Base-by-base conservation (phyloP, 2,329 filamentous ascomycete species). In the Pyrenochaeta sp. region DNA sequence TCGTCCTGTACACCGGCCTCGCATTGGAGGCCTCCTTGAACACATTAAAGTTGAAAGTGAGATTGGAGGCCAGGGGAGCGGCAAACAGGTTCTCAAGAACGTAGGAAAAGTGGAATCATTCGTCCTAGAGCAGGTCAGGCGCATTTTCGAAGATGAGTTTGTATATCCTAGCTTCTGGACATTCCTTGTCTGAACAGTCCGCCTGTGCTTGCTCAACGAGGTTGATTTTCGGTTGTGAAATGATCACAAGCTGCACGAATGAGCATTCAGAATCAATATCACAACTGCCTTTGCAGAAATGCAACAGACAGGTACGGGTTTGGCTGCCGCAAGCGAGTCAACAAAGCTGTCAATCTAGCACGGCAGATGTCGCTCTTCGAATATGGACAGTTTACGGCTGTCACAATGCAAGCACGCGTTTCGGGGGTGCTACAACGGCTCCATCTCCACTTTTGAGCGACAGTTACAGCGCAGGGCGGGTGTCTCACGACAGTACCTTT, bases 161-260 rank as follows among this genome's bases (percentile, higher is more conserved):
- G 92, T 97, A 51, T 97, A 96, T 74, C 94, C 94, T 30, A 96
- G 92, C 72, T 97, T 95, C 73, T 97, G 93, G 92, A 97, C 93
- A 1, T 96, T 97, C 71, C 76, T 99, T 61, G 87, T 97, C 30
- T 96, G 56, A 69, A 43, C 30, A 28, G 7, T 24, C 37, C 18
- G 38, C 29, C 15, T 46, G 6, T 19, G 23, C 19, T 22, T 38
- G 35, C 22, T 15, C 11, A 9, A 18, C 14, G n/a, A 19, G 9
- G 24, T 14, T 23, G 5, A 14, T 10, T 37, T 15, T 21, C 17
- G 24, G 21, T 26, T n/a, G 7, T 15, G n/a, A 6, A 31, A 31
- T 19, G 14, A 18, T n/a, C 15, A 19, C 20, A 32, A 17, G 3
- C 18, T 22, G 19, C 19, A 19, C 19, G 19, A 8, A 14, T n/a